phyloP scores from a whole-genome alignment of 2,329 filamentous ascomycete genomes.

The Dothistroma septosporum region DNA sequence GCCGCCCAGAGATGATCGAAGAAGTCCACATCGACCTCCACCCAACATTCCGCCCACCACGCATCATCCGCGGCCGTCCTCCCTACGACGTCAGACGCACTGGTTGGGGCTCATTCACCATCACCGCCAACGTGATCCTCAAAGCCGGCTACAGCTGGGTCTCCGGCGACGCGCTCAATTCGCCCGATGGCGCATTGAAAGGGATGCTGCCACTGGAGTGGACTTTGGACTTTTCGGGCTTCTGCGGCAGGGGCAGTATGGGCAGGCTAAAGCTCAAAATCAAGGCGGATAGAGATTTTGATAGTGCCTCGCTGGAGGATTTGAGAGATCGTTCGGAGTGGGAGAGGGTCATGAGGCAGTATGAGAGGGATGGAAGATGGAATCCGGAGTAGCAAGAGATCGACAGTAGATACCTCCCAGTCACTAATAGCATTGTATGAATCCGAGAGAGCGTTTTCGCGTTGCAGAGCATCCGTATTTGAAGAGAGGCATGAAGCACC shows the following conservation, averaged over 20 bases:
- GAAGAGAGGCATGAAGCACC: no score
- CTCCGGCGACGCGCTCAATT: constrained; percentile 35
- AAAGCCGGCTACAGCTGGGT: constrained; percentile 45
- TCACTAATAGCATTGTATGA: not conserved
- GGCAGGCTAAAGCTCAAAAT: constrained; percentile 41
- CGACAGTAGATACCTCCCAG: not conserved
- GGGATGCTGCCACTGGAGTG: constrained; percentile 40
- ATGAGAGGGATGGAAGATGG: constrained; percentile 27
- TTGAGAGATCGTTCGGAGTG: constrained; percentile 26
- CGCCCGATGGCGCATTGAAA: constrained; percentile 32
- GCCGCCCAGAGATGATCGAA: constrained; percentile 43
- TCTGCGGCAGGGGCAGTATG: constrained; percentile 37
- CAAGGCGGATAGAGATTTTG: constrained; percentile 30
- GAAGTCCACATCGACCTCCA: constrained; percentile 43
- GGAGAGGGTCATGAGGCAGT: constrained; percentile 21
- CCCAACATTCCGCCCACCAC: constrained; percentile 41
- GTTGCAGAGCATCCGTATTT: no score
- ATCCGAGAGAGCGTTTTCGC: not conserved
- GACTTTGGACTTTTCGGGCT: constrained; percentile 41
- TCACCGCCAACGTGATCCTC: constrained; percentile 40
- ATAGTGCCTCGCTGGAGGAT: constrained; percentile 14
- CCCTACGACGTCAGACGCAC: constrained; percentile 41
- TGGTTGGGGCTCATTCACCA: constrained; percentile 43
- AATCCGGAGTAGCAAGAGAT: constrained; percentile 9
- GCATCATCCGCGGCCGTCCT: constrained; percentile 33